Base-by-base conservation (phyloP, 805 yeast genomes). In the Schwanniomyces yamadae region DNA sequence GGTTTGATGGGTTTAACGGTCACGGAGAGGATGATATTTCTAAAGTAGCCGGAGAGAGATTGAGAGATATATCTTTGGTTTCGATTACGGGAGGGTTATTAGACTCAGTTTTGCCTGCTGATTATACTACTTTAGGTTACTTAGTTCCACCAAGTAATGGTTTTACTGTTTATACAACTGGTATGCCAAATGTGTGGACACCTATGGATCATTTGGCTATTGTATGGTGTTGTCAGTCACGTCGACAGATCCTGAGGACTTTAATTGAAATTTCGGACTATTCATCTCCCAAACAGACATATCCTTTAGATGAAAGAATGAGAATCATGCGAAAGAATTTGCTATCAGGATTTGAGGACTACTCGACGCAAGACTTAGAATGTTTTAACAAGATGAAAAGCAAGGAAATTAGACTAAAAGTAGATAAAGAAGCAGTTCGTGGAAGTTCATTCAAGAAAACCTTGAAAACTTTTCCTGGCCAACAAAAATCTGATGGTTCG, bases 201-300 rank as follows among this genome's bases (percentile, higher is more conserved):
- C 84, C 96, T 1, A 80, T 89, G 26, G 98, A 91, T 58, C 99
- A 91, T 62, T 71, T 88, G 45, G 97, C 98, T 0, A 81, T 93
- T 31, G 95, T 91, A 2, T 91, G 99, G 99, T 91, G 99, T 60
- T 85, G 81, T 42, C 97, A 91, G 57, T 62, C 90, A 24, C 72
- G 97, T 34, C 68, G 74, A 34, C 75, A 71, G 11, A 45, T 91
- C 1, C 82, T 86, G 6, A 62, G 63, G 33, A 64, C 80, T 0
- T 52, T 93, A 23, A 60, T 84, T 31, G 82, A 77, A 20, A 66
- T 84, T 9, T 73, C 78, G 2, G 84, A 87, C 48, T 60, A 56
- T 16, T 44, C 54, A 0, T 54, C 67, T 0, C 65, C 78, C 0
- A 33, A 49, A 7, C 77, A 75, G 46, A 84, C 93, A 0, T 63